Evolutionary conservation across 148 eudicot species (phyloP), one percentile per base, ranked within the genome.

Genomic region (Vaccinium corymbosum): DNA sequence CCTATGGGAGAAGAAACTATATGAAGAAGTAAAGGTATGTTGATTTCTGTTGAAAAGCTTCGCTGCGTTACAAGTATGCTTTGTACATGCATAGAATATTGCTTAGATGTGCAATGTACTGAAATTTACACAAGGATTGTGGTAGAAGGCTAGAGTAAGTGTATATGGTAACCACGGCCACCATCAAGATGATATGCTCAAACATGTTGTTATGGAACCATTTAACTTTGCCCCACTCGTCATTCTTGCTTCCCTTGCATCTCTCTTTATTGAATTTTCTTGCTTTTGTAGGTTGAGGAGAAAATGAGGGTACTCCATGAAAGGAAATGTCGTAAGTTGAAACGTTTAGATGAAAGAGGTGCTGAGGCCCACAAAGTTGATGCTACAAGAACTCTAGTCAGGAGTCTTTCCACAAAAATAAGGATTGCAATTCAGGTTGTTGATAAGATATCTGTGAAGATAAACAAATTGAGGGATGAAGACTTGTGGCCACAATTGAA

Each of bases 1-100:
- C 86, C 92, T 97, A 50, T 97, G 99, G 99, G 99, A 97, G 88
- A 97, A 95, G 92, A 97, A 97, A 88, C 90, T 97, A 76, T 92
- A 86, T 73, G 96, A 97, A 80, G 99, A 97, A 90, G 99, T 97
- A 57, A 97, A 95, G 98, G 99, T 97, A 89, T 80, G 66, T 64
- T 74, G 52, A 68, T 70, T 81, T 79, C 48, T 55, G 74, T 76
- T 20, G 71, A 64, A 64, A 64, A 75, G 82, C 81, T 81, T 87
- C 74, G 46, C 2, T 42, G 46, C 46, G 6, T 42, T 42, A 42
- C 46, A 42, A 42, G 46, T 42, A 64, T 64, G 27, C 1, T 62
- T 9, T 64, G 4, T 64, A n/a, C 32, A 10, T 22, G 13, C 71
- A 3, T 22, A 64, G 71, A 22, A 64, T 64, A 22, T 29, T n/a